Base-by-base conservation (phyloP, 345 rosid genomes). In the Corchorus olitorius region DNA sequence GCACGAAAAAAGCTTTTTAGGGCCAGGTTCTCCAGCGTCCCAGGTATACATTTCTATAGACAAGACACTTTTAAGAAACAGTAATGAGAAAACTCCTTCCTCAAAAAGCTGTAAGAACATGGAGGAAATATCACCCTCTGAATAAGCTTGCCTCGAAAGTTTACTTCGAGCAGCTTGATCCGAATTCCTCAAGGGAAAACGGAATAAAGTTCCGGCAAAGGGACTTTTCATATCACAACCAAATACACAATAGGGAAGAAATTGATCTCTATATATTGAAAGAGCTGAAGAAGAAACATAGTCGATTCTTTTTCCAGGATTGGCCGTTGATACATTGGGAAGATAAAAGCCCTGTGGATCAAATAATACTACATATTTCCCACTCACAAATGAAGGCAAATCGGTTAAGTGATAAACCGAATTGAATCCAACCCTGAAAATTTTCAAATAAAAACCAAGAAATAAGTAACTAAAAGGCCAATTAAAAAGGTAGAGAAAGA, bases 331-430 rank as follows among this genome's bases (percentile, higher is more conserved):
- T 33, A 94, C 85, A 79, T 92, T 92, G 4, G 98, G 98, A 68
- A 94, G 88, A 77, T 87, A 86, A 87, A 83, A 84, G 55, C 97
- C 91, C 50, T 94, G 98, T 65, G 98, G 98, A 88, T 94, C 98
- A 80, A 94, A 94, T 56, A 94, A 20, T 35, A 94, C 98, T 22
- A 86, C 88, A 78, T 91, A 90, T 33, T 91, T 92, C 8, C 94
- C 94, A 81, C 98, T 94, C 78, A 91, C 98, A 73, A 94, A 94
- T 15, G 97, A 92, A 17, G 98, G 98, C 87, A 94, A 81, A 82
- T 94, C 98, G 19, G 98, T 94, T 77, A 94, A 84, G 83, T 94
- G 98, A 74, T 94, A 94, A 46, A 94, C 97, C 33, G 98, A 92
- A 83, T 94, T 92, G 92, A 94, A 94, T 14, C 98, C 98, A 77